Evolutionary conservation across 805 yeast species (phyloP).

Genomic region (Kuraishia piskuri): DNA sequence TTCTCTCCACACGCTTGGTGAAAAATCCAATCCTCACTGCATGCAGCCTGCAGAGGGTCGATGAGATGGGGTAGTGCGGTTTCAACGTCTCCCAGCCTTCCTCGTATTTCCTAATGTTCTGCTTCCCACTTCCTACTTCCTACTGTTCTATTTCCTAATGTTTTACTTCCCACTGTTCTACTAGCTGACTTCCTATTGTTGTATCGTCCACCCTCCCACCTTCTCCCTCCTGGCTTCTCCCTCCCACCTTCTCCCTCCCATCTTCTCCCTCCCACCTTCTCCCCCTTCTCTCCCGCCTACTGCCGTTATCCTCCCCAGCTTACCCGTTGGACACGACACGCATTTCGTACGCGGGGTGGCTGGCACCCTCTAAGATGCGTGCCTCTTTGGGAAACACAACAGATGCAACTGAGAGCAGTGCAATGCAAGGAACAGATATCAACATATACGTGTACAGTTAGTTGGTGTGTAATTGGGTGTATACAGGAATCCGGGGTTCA

Average conservation of each 20-base stretch:
- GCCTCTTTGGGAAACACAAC: background rate
- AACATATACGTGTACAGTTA: background rate
- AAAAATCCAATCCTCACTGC: background rate
- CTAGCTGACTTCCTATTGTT: too few relatives aligned
- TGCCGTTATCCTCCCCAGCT: background rate
- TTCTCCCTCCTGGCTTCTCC: too few relatives aligned
- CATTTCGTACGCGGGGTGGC: background rate
- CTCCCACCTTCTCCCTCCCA: too few relatives aligned
- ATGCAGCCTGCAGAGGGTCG: background rate
- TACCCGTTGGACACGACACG: too few relatives aligned
- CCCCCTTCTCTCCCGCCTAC: background rate
- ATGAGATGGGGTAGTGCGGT: background rate
- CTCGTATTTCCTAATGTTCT: too few relatives aligned
- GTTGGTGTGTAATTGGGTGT: background rate
- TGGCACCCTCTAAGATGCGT: background rate
- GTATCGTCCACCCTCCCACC: too few relatives aligned
- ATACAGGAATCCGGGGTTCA: too few relatives aligned
- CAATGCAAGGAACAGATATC: background rate
- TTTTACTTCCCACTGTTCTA: too few relatives aligned
- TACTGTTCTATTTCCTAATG: too few relatives aligned
- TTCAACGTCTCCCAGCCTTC: too few relatives aligned
- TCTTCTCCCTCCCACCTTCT: background rate
- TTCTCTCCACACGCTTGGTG: too few relatives aligned
- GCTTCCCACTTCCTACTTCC: too few relatives aligned
- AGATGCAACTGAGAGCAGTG: background rate